Evolutionary conservation across 129 eudicot species (phyloP), one percentile per base, ranked within the genome.

Genomic region (Chrysanthemum seticuspe): DNA sequence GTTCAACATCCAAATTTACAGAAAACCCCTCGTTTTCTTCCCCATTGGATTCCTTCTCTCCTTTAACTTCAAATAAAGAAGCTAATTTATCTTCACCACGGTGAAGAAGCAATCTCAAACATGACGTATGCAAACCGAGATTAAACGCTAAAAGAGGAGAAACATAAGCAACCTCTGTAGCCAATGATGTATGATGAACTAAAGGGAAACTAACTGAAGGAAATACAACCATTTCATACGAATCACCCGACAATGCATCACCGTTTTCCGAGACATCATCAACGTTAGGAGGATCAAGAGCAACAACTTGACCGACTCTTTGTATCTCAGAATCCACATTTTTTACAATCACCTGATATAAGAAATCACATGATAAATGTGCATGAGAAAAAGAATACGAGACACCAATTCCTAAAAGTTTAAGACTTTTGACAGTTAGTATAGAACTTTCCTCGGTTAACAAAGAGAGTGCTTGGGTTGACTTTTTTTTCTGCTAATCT

Each of bases 101-200:
- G 66, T 76, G 81, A 72, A 93, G 89, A 65, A 90, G 82, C 68
- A 80, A 66, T 64, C 85, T 87, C 74, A 93, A 81, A 77, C 96
- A 84, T 2, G 97, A 93, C 0, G 85, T 76, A 73, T 93, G 96
- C 77, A 93, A 72, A 63, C 80, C 81, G 19, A 93, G 86, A 79
- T 93, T 93, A 65, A 87, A 93, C 51, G 96, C 95, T 63, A 93
- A 79, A 68, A 87, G 77, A 27, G 98, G 90, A 58, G 98, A 93
- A 52, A 93, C 80, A 58, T 93, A 93, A 2, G 89, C 96, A 84
- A 86, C 85, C 63, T 83, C 83, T 15, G 83, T 74, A 69, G 76
- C 77, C 40, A 89, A 74, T 29, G 78, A 21, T 4, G 52, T 76
- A 25, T 71, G 80, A n/a, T 51, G 55, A 16, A 29, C 50, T 40